These are phyloP conservation scores for Aspergillus sp. DNA, from an alignment of 2,329 filamentous ascomycete genomes.

Conservation along the genomic window DNA sequence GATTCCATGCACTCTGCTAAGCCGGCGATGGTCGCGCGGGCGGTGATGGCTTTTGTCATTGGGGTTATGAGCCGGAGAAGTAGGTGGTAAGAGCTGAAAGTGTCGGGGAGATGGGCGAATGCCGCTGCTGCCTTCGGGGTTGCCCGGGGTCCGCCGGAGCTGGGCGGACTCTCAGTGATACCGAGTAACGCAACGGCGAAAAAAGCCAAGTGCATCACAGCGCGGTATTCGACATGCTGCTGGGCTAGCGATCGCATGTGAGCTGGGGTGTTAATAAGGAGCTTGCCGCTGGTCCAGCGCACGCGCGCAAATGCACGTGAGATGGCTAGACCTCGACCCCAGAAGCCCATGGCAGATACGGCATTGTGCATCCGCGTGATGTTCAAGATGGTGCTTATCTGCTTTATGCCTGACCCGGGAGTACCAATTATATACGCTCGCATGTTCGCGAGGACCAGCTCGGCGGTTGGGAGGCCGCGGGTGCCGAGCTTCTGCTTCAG, in stretches of 20 bases:
- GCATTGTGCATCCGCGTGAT: conserved; percentile 40
- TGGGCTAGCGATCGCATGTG: conserved; percentile 16
- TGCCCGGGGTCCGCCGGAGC: too few species aligned
- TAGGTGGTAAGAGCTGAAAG: not conserved
- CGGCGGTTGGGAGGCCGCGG: conserved; percentile 56
- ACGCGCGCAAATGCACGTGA: conserved; percentile 16
- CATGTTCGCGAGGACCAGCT: conserved; percentile 49
- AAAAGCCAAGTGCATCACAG: conserved; percentile 16
- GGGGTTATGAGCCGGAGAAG: conserved; percentile 21
- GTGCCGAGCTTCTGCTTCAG: conserved; percentile 63
- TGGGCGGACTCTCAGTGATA: conserved; percentile 11
- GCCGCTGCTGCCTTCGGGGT: too few species aligned
- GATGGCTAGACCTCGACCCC: conserved; percentile 17
- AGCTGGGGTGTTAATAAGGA: conserved; percentile 13
- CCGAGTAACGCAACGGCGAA: conserved; percentile 17
- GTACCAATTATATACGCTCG: conserved; percentile 54
- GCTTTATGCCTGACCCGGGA: conserved; percentile 53
- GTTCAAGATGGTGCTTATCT: conserved; percentile 57
- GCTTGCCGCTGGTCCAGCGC: conserved; percentile 14
- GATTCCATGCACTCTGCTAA: conserved; percentile 20
- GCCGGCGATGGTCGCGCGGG: conserved; percentile 10
- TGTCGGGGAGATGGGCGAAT: not conserved
- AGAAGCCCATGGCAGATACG: conserved; percentile 14
- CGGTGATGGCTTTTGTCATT: conserved; percentile 18
- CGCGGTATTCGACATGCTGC: conserved; percentile 17